Conservation (phyloP, 2,329 filamentous ascomycete species). For the Kalmusia sp. region DNA sequence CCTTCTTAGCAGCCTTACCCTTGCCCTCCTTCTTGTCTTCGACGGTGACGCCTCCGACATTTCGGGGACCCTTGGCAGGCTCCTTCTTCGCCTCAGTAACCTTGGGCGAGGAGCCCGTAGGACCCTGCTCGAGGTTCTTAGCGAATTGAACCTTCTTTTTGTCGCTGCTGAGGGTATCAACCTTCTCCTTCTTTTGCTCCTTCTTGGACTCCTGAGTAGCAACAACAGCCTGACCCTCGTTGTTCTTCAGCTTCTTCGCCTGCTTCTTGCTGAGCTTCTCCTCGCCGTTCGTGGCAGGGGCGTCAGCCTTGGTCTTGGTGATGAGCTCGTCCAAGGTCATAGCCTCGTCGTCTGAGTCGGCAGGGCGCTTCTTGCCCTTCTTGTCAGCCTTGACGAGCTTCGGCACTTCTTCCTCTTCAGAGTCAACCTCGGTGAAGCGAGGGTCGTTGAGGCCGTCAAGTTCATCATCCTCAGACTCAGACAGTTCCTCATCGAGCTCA, state of each 20-base stretch:
- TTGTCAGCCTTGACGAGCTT: constrained; percentile 56
- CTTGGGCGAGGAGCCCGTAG: constrained; percentile 68
- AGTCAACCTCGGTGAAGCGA: constrained; percentile 82
- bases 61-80: constrained; percentile 69
- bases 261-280: constrained; percentile 93
- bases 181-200: constrained; percentile 64
- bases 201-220: constrained; percentile 58
- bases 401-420: constrained; percentile 74
- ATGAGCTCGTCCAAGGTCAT: constrained; percentile 82
- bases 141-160: constrained; percentile 98
- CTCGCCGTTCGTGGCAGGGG: constrained; percentile 63
- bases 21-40: constrained; percentile 94
- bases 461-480: constrained; percentile 56
- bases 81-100: constrained; percentile 59
- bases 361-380: constrained; percentile 88
- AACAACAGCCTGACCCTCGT: constrained; percentile 83
- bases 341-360: constrained; percentile 69
- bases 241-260: constrained; percentile 98
- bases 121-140: constrained; percentile 97
- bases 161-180: constrained; percentile 55
- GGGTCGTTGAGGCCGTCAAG: constrained; percentile 73
- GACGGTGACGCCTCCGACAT: constrained; percentile 85
- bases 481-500: constrained; percentile 67
- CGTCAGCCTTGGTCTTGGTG: constrained; percentile 69
- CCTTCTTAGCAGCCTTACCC: constrained; percentile 85